Evolutionary conservation across 202 grass and related monocot genomes (phyloP).

Genomic region (Zizania palustris): DNA sequence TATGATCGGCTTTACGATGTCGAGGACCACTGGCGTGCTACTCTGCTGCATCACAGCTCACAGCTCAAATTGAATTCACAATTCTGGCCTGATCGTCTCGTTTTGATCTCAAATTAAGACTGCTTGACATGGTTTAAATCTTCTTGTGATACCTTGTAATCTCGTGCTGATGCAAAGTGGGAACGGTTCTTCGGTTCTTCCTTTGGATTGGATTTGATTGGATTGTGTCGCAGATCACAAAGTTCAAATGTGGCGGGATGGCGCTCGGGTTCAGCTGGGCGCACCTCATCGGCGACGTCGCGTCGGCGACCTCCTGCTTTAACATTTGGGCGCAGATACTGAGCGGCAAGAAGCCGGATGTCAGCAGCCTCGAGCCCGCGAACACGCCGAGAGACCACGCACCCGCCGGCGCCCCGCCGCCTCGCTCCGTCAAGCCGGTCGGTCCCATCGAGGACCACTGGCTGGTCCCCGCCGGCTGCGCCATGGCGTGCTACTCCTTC

Average conservation of each 20-base stretch:
- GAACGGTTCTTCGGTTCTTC: no score
- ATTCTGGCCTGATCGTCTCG: no score
- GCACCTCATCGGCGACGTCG: constrained; percentile 77
- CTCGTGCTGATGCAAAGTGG: background rate
- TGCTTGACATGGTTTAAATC: background rate
- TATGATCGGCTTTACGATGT: no score
- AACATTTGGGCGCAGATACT: constrained; percentile 75
- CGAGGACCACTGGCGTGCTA: no score
- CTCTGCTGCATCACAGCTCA: no score
- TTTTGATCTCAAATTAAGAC: no score
- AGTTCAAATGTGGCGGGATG: constrained; percentile 77
- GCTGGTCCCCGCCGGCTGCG: constrained; percentile 49
- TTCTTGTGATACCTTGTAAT: background rate
- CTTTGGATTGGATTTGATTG: background rate
- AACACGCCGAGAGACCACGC: constrained; percentile 13
- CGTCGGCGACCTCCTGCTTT: constrained; percentile 62
- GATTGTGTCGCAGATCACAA: constrained; percentile 56
- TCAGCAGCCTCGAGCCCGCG: constrained; percentile 8
- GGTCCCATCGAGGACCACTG: constrained; percentile 67
- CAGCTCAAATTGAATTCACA: no score
- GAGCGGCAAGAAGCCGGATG: constrained; percentile 36
- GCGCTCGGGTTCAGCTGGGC: constrained; percentile 96
- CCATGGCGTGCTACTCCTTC: constrained; percentile 80
- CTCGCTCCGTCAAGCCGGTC: constrained; percentile 65
- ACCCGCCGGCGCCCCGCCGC: background rate